Conservation (phyloP, 176 grass and related monocot genomes). For the Pontederia crassipes region DNA sequence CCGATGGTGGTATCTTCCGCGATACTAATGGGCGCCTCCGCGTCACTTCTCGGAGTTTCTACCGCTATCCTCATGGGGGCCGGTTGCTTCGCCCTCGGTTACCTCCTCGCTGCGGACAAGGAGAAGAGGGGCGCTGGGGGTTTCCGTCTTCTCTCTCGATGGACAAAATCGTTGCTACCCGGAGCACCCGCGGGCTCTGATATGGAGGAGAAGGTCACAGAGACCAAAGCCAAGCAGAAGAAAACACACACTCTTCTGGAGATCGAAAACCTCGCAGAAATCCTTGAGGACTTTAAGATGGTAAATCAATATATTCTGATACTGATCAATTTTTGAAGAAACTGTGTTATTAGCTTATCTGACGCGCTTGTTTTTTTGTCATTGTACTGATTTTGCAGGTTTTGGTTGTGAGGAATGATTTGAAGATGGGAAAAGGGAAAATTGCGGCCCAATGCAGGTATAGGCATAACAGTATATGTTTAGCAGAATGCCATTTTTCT, state of each 20-base stretch:
- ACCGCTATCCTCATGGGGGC: slow-evolving; percentile 43
- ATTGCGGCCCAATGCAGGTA: slow-evolving; percentile 98
- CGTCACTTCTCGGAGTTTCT: slow-evolving; percentile 28
- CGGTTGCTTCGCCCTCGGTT: slow-evolving; percentile 82
- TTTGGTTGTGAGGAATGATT: slow-evolving; percentile 87
- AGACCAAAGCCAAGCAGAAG: slow-evolving; percentile 12
- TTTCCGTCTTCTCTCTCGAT: slow-evolving; percentile 37
- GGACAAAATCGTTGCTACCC: slow-evolving; percentile 36
- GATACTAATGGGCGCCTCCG: slow-evolving; percentile 1
- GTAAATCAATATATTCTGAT: slow-evolving; percentile 15
- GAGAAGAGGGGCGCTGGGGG: slow-evolving; percentile 20
- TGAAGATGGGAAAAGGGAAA: slow-evolving; percentile 99
- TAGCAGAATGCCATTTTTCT: too few relatives aligned
- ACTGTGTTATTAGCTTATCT: background rate
- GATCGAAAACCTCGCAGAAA: slow-evolving; percentile 81
- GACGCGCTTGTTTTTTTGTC: background rate
- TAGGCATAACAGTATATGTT: background rate
- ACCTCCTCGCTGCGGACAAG: slow-evolving; percentile 32
- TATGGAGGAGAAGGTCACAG: background rate
- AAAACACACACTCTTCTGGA: slow-evolving; percentile 31
- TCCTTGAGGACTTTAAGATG: slow-evolving; percentile 96
- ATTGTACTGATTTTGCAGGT: slow-evolving; percentile 30
- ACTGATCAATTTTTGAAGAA: background rate
- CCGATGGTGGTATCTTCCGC: background rate
- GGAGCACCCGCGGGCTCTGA: slow-evolving; percentile 26